These are phyloP conservation scores for Nepenthes gracilis DNA, from an alignment of 148 eudicot species.

Conservation along the genomic window DNA sequence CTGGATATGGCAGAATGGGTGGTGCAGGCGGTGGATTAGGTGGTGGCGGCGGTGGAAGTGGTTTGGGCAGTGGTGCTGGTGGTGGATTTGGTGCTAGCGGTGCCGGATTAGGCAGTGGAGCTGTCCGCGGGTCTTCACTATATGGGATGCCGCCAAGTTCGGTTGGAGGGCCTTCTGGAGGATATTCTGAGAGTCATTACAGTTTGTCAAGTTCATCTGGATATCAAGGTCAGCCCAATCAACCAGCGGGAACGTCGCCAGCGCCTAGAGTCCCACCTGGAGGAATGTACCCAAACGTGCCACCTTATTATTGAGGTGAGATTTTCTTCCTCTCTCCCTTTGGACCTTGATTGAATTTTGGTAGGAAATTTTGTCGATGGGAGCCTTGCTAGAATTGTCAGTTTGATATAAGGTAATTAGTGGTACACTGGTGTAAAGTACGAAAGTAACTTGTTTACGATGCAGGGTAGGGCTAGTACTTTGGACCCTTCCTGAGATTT, in stretches of 20 bases:
- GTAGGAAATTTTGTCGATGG: too few relatives aligned
- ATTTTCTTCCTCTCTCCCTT: not conserved
- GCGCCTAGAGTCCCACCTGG: slow-evolving; percentile 56
- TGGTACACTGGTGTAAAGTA: too few relatives aligned
- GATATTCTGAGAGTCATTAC: slow-evolving; percentile 42
- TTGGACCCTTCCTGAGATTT: too few relatives aligned
- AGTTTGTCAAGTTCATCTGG: slow-evolving; percentile 33
- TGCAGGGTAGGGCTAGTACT: too few relatives aligned
- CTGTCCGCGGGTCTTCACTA: slow-evolving; percentile 24
- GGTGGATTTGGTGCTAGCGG: slow-evolving; percentile 16
- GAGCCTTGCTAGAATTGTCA: too few relatives aligned
- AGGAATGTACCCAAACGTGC: slow-evolving; percentile 42
- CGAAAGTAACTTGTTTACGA: too few relatives aligned
- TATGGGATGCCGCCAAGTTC: slow-evolving; percentile 42
- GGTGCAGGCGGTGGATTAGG: slow-evolving; percentile 25
- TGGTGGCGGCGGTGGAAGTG: slow-evolving; percentile 12
- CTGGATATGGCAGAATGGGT: slow-evolving; percentile 12
- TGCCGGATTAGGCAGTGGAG: slow-evolving; percentile 14
- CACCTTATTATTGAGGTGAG: slow-evolving; percentile 59
- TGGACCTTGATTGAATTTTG: not conserved
- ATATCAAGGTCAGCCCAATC: slow-evolving; percentile 40
- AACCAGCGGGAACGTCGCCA: slow-evolving; percentile 43
- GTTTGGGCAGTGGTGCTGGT: not conserved
- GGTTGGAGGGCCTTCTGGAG: slow-evolving; percentile 29
- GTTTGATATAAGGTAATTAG: too few relatives aligned